Conservation (phyloP, 176 grass and related monocot genomes). For the Bothriochloa decipiens region DNA sequence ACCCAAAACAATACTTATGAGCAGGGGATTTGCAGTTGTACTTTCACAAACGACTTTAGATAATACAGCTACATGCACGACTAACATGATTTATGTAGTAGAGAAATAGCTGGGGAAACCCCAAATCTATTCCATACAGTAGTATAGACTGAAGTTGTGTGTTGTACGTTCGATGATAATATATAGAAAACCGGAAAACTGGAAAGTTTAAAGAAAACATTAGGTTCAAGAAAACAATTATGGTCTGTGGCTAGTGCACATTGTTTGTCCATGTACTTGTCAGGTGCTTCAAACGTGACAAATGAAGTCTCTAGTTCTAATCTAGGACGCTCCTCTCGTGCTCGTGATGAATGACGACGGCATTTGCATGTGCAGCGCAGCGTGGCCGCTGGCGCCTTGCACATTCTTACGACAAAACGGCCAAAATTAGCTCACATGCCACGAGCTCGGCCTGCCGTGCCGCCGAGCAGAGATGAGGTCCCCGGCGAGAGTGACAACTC, state of each 20-base stretch:
- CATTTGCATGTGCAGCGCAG: conserved; percentile 27
- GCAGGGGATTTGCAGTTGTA: too few relatives aligned
- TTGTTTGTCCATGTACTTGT: background rate
- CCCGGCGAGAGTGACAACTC: background rate
- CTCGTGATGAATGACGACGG: conserved; percentile 9
- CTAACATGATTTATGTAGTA: background rate
- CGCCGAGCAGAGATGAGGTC: background rate
- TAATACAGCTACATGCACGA: too few relatives aligned
- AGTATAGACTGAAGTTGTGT: background rate
- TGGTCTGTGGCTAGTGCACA: background rate
- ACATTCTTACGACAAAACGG: background rate
- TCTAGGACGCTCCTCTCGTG: background rate
- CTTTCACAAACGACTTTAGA: too few relatives aligned
- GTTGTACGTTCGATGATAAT: background rate
- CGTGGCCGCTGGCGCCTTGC: conserved; percentile 21
- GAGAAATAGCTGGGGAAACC: background rate
- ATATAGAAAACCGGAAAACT: background rate
- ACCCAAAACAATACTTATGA: background rate
- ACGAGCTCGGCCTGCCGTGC: background rate
- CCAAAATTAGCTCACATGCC: conserved; percentile 38
- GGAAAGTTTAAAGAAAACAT: background rate
- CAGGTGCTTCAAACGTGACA: background rate
- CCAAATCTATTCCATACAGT: background rate
- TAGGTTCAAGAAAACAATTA: too few relatives aligned
- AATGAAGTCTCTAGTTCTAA: background rate